Conservation (phyloP, 1,139 yeast genomes). For the Sugiyamaella pinicola region DNA sequence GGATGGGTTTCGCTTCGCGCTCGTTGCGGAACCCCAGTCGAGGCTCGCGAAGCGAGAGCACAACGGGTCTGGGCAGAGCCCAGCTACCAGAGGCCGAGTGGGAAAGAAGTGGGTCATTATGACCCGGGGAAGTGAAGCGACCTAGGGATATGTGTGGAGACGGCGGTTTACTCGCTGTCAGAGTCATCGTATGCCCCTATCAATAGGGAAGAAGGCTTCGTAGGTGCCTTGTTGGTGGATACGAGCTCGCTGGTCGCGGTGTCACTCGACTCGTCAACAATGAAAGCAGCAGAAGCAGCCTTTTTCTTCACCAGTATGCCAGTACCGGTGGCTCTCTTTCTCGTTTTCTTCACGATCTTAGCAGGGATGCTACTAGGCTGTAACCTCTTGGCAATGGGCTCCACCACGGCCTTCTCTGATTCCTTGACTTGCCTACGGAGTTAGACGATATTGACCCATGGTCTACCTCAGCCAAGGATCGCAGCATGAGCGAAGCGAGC, state of each 20-base stretch:
- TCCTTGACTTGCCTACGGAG: slow-evolving; percentile 2
- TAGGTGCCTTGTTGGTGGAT: no score
- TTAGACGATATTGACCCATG: neutral
- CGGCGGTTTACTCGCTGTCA: slow-evolving; percentile 59
- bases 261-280: neutral
- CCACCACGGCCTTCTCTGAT: neutral
- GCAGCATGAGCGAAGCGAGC: no score
- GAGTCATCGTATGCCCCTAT: neutral
- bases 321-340: neutral
- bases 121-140: no score
- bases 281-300: neutral
- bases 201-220: no score
- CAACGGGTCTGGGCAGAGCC: no score
- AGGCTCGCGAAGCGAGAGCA: no score
- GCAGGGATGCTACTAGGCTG: slow-evolving; percentile 7
- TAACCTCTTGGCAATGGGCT: neutral
- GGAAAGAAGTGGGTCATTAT: neutral
- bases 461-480: no score
- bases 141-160: slow-evolving; percentile 97
- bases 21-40: no score
- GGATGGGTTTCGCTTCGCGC: no score
- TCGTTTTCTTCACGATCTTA: slow-evolving; percentile 13
- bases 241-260: neutral
- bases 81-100: neutral
- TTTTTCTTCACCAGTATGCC: neutral